Conservation (phyloP, 75 land plant species). For the Pinus tabuliformis region DNA sequence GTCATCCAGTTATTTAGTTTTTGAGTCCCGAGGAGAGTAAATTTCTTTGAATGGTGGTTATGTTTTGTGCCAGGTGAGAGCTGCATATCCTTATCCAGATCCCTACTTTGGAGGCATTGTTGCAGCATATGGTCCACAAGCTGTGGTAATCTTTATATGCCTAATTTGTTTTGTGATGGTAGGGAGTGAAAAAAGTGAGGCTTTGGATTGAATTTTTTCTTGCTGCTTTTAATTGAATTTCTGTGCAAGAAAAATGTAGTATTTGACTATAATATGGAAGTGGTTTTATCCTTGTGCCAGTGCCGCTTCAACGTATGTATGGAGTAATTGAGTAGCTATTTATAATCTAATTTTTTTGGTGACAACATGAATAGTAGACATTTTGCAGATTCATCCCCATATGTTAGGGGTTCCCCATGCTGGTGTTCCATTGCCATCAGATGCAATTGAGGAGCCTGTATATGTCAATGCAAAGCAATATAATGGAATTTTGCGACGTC, state of each 20-base stretch:
- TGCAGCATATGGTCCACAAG: conserved; percentile 39
- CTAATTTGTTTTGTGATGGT: not conserved
- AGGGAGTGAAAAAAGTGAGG: not conserved
- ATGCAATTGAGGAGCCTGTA: conserved; percentile 82
- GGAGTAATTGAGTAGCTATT: not conserved
- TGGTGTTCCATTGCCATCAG: conserved; percentile 75
- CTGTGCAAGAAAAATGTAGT: not conserved
- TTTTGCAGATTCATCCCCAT: conserved; percentile 64
- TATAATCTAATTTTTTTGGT: not conserved
- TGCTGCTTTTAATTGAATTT: not conserved
- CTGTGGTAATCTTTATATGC: conserved; percentile 14
- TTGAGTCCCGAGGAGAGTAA: not conserved
- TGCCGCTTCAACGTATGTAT: not conserved
- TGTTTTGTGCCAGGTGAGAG: conserved; percentile 28
- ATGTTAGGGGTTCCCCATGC: conserved; percentile 60
- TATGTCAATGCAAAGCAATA: conserved; percentile 84
- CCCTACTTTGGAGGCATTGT: conserved; percentile 47
- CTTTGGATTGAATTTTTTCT: not conserved
- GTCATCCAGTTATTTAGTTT: not conserved
- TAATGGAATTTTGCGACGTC: conserved; percentile 71
- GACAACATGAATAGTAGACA: not conserved
- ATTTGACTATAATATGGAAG: not conserved
- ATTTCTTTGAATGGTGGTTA: not conserved
- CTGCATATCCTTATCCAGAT: conserved; percentile 65
- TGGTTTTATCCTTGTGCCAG: not conserved